Evolutionary conservation across 225 moss, liverwort and hornwort species (phyloP), one percentile per base, ranked within the genome.

Genomic region (Asterella californica): DNA sequence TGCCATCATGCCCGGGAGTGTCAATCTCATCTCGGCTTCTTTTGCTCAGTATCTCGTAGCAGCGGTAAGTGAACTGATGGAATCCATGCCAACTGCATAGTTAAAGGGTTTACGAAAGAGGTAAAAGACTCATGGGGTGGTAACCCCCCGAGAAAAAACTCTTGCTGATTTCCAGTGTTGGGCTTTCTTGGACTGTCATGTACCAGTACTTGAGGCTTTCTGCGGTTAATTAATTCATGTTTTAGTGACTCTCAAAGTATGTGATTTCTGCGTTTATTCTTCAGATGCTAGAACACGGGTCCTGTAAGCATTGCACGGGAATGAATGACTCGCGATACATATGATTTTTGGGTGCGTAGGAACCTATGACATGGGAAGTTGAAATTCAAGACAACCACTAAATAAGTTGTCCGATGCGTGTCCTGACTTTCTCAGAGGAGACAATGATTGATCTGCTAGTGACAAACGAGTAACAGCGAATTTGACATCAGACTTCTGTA

Each of bases 21-120:
- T 94, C 70, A 89, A 84, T 64, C 83, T 94, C 21, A 80, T 92
- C 42, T 84, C 86, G 11, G 84, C 85, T 84, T 88, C 88, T 29
- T 85, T 88, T 77, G 87, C 91, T 71, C 91, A 91, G 65, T 96
- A 96, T 80, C 76, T 92, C 55, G 64, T 96, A 77, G 89, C 92
- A 38, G 94, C 86, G 78, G 91, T 96, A 85, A 83, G 93, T 85
- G 27, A 15, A 77, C 7, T 6, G 7, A 12, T 22, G 3, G 61
- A 61, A 61, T 25, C 61, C 25, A 5, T 5, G 24, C 6, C 14
- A 65, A 65, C 10, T 30, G 65, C 30, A 33, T 65, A 30, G 65
- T 33, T 65, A 8, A 30, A 33, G 2, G 9, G 11, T 32, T 32
- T 48, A 6, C 27, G 29, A 5, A 2, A 30, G 30, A 67, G 32